Conservation (phyloP, 257 asterid species). For the Lantana camara region DNA sequence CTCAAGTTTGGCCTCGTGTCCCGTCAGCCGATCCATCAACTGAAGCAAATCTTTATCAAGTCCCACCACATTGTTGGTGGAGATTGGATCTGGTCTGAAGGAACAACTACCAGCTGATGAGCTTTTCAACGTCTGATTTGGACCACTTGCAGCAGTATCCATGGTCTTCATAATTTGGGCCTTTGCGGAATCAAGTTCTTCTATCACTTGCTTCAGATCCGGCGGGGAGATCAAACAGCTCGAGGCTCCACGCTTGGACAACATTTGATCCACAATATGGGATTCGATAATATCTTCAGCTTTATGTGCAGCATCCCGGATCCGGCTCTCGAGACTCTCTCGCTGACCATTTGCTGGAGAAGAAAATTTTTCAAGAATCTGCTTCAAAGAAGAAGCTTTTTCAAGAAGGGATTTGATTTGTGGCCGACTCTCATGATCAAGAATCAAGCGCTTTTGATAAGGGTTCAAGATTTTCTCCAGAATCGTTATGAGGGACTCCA, state of each 20-base stretch:
- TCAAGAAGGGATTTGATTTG: slow-evolving; percentile 24
- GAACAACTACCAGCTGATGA: neutral
- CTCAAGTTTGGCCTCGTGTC: neutral
- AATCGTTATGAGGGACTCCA: slow-evolving; percentile 20
- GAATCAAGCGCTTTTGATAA: slow-evolving; percentile 18
- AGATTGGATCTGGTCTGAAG: neutral
- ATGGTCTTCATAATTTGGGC: neutral
- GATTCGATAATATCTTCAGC: slow-evolving; percentile 14
- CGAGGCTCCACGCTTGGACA: neutral
- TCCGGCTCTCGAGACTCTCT: slow-evolving; percentile 10
- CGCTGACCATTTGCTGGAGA: neutral
- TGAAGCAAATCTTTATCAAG: slow-evolving; percentile 9
- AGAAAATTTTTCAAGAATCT: slow-evolving; percentile 15
- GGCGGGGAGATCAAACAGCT: neutral
- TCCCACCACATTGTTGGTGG: slow-evolving; percentile 20
- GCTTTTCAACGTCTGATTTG: neutral
- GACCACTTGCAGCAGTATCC: neutral
- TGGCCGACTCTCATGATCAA: slow-evolving; percentile 1
- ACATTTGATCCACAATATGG: slow-evolving; percentile 14
- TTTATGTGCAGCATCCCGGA: slow-evolving; percentile 17
- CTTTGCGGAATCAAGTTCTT: slow-evolving; percentile 8
- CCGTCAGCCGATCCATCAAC: slow-evolving; percentile 13
- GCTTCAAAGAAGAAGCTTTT: slow-evolving; percentile 18
- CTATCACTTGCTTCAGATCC: slow-evolving; percentile 1
- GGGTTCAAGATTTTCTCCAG: slow-evolving; percentile 26